Base-by-base conservation (phyloP, 495 filamentous ascomycete genomes). In the Ramalina intermedia region DNA sequence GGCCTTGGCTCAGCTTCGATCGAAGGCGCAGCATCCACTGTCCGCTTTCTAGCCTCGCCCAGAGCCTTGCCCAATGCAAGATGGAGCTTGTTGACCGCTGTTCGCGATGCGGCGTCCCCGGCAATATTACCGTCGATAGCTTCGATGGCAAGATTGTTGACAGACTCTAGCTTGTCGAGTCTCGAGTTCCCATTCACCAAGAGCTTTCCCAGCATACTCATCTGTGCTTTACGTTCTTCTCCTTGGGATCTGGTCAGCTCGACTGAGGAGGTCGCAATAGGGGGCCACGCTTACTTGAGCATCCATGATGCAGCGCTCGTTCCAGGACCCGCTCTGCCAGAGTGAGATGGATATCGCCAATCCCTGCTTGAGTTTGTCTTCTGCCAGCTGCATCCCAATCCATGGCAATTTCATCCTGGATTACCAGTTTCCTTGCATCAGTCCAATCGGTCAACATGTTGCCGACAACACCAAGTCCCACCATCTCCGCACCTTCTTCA, bases 401-500 rank as follows among this genome's bases (percentile, higher is more conserved):
- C 3, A 60, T 55, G 13, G 71, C 56, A 11, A 72, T 58, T 33
- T 70, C 67, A 38, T 79, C 70, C 11, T 85, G 73, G 1, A 80
- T 75, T 45, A 91, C 81, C 47, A 88, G 83, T 58, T 89, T 84
- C 17, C 93, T 73, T 47, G 89, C 86, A 63, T 98, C 91, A 4
- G 91, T 96, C 91, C 91, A 98, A 60, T 98, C 91, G 1, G 87
- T 75, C 2, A 98, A 63, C 65, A 91, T 87, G 3, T 79, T 82
- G 24, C 80, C 75, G 29, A 95, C 82, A 26, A 80, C 75, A 8
- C 66, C 68, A 55, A 91, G 74, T 23, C 80, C 74, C 1, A 91
- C 81, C 75, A 91, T 94, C 42, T 84, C 75, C 49, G 91, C 89
- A 18, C 80, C 79, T 24, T 87, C 80, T 6, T 84, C 86, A 20